These are phyloP conservation scores for Gynochthodes officinalis DNA, from an alignment of 257 asterid species.

Conservation along the genomic window DNA sequence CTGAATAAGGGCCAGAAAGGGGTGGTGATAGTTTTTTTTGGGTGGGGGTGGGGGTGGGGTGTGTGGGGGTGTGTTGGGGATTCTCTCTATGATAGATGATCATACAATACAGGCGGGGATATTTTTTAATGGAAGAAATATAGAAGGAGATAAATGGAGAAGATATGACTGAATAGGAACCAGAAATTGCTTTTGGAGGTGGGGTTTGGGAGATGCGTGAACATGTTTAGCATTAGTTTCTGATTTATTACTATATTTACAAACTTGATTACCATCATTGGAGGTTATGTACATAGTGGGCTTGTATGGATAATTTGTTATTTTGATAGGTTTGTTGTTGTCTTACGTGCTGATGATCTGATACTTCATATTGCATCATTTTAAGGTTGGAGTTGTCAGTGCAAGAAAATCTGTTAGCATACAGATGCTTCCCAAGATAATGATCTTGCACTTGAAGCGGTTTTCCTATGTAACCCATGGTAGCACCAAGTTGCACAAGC, in stretches of 20 bases:
- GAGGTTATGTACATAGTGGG: not conserved
- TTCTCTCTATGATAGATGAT: too few relatives aligned
- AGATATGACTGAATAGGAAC: not conserved
- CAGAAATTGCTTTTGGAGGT: not conserved
- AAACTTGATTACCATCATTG: not conserved
- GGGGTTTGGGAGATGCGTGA: not conserved
- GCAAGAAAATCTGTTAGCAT: conserved; percentile 74
- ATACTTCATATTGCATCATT: not conserved
- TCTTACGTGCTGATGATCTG: not conserved
- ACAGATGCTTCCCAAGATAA: conserved; percentile 71
- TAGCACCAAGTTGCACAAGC: conserved; percentile 82
- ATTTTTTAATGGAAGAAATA: too few relatives aligned
- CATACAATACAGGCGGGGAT: too few relatives aligned
- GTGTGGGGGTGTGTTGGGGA: too few relatives aligned
- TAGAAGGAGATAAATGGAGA: not conserved
- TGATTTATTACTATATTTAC: not conserved
- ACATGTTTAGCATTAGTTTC: not conserved
- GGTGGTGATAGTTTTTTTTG: too few relatives aligned
- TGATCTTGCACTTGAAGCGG: conserved; percentile 88
- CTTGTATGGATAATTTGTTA: not conserved
- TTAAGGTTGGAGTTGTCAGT: conserved; percentile 65
- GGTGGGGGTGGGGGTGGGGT: too few relatives aligned
- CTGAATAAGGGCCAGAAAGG: too few relatives aligned
- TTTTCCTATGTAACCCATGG: conserved; percentile 69
- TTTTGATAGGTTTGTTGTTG: not conserved